These are phyloP conservation scores for Chara braunii DNA, from an alignment of 139 green algal species.

Conservation along the genomic window DNA sequence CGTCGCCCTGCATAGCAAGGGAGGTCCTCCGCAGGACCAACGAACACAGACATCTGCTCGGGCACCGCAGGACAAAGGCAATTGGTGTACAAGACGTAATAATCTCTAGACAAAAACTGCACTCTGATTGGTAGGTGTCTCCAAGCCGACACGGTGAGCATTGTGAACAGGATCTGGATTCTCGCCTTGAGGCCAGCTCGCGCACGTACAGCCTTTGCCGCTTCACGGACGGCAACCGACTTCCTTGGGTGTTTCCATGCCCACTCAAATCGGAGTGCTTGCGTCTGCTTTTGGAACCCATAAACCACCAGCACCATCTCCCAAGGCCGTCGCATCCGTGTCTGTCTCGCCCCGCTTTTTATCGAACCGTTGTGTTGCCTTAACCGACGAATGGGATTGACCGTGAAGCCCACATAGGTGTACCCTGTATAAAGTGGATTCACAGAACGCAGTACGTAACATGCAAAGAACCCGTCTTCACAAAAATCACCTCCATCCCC, in stretches of 20 bases:
- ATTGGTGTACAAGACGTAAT: too few species aligned
- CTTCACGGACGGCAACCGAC: conserved; percentile 23
- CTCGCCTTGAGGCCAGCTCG: conserved; percentile 11
- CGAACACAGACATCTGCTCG: too few species aligned
- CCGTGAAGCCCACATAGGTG: too few species aligned
- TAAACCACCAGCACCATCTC: conserved; percentile 88
- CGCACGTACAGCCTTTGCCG: neutral
- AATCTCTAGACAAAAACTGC: too few species aligned
- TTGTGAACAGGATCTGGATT: conserved; percentile 9
- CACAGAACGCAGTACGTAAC: conserved; percentile 41
- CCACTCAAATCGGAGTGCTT: conserved; percentile 94
- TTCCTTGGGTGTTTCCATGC: conserved; percentile 82
- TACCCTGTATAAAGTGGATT: conserved; percentile 4
- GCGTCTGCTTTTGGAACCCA: conserved; percentile 48
- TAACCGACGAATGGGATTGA: conserved; percentile 74
- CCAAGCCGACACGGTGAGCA: conserved; percentile 11
- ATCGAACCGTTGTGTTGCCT: conserved; percentile 90
- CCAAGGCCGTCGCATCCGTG: conserved; percentile 64
- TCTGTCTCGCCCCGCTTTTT: conserved; percentile 58
- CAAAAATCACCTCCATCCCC: too few species aligned
- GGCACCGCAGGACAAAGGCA: too few species aligned
- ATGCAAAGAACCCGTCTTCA: too few species aligned
- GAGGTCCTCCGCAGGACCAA: too few species aligned
- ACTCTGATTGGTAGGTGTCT: too few species aligned
- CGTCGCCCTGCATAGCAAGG: too few species aligned